Evolutionary conservation across 2,329 filamentous ascomycete genomes (phyloP).

Genomic region (Fusarium palustre): DNA sequence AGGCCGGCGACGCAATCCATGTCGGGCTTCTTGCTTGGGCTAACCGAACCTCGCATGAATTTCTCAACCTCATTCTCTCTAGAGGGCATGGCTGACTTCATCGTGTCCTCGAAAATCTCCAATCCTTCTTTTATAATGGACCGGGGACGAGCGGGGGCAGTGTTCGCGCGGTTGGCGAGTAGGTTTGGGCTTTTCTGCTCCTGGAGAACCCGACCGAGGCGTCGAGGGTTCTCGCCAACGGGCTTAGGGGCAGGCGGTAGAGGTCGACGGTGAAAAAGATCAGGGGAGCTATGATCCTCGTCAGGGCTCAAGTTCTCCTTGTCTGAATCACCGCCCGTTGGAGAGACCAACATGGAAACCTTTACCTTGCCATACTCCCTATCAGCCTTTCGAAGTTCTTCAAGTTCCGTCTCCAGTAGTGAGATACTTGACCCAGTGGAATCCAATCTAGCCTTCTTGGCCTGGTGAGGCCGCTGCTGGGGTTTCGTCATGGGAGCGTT

Average conservation of each 20-base stretch:
- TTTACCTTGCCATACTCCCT: conserved; percentile 53
- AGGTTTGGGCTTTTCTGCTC: conserved; percentile 53
- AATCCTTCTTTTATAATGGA: conserved; percentile 51
- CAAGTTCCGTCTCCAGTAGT: conserved; percentile 63
- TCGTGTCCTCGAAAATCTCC: conserved; percentile 66
- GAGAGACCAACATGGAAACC: conserved; percentile 54
- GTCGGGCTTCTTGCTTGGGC: conserved; percentile 80
- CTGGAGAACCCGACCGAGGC: conserved; percentile 56
- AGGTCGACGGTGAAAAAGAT: conserved; percentile 50
- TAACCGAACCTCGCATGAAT: conserved; percentile 77
- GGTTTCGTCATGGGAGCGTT: conserved; percentile 62
- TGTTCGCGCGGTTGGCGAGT: conserved; percentile 55
- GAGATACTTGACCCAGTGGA: conserved; percentile 72
- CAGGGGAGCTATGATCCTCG: conserved; percentile 57
- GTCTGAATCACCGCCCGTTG: conserved; percentile 75
- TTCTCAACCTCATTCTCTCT: conserved; percentile 72
- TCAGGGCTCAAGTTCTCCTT: conserved; percentile 89
- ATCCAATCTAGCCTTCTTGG: conserved; percentile 72
- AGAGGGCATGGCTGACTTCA: conserved; percentile 41
- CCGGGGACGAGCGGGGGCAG: conserved; percentile 54
- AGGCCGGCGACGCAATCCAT: conserved; percentile 91
- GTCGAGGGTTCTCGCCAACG: conserved; percentile 53
- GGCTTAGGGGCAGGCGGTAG: conserved; percentile 51
- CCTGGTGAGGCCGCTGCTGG: conserved; percentile 49
- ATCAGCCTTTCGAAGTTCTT: conserved; percentile 46